phyloP scores from a whole-genome alignment of 257 asterid species.

The Penstemon eatonii region DNA sequence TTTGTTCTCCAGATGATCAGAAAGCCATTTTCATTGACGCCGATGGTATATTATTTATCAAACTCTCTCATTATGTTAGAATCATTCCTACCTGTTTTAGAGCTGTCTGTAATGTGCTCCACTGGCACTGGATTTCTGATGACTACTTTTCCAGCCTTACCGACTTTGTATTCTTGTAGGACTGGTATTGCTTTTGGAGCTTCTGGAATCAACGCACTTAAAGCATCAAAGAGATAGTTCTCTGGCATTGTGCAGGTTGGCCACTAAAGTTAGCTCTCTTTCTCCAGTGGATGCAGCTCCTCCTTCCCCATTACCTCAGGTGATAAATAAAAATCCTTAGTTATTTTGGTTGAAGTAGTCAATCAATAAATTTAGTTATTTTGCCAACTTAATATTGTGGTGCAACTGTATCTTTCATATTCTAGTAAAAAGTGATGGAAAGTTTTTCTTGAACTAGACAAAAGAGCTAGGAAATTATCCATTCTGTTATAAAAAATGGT shows the following conservation, averaged over 20 bases:
- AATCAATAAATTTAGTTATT: neutral
- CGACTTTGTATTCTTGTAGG: slow-evolving; percentile 48
- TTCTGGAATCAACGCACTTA: slow-evolving; percentile 60
- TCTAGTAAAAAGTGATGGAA: neutral
- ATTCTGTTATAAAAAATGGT: too few species aligned
- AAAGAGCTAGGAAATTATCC: neutral
- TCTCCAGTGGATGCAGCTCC: slow-evolving; percentile 96
- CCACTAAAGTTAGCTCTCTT: slow-evolving; percentile 75
- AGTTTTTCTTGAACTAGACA: slow-evolving; percentile 2
- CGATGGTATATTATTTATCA: slow-evolving; percentile 51
- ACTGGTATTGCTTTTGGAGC: slow-evolving; percentile 80
- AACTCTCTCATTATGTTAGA: slow-evolving; percentile 14
- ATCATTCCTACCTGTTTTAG: slow-evolving; percentile 9
- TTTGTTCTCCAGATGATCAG: slow-evolving; percentile 88
- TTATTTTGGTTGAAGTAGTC: slow-evolving; percentile 16
- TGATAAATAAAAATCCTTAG: slow-evolving; percentile 23
- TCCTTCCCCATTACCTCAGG: slow-evolving; percentile 95
- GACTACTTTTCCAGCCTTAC: slow-evolving; percentile 16
- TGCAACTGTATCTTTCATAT: neutral
- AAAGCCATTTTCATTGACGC: slow-evolving; percentile 74
- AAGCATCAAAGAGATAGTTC: slow-evolving; percentile 81
- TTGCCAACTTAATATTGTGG: slow-evolving; percentile 7
- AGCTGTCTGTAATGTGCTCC: slow-evolving; percentile 22
- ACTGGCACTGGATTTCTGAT: slow-evolving; percentile 16
- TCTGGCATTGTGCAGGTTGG: slow-evolving; percentile 75